A percentile compares a stretch with the other conserved stretches of the same genome.
phyloP scores from a whole-genome alignment of 306 rosid species.

The Carpinus fangiana region DNA sequence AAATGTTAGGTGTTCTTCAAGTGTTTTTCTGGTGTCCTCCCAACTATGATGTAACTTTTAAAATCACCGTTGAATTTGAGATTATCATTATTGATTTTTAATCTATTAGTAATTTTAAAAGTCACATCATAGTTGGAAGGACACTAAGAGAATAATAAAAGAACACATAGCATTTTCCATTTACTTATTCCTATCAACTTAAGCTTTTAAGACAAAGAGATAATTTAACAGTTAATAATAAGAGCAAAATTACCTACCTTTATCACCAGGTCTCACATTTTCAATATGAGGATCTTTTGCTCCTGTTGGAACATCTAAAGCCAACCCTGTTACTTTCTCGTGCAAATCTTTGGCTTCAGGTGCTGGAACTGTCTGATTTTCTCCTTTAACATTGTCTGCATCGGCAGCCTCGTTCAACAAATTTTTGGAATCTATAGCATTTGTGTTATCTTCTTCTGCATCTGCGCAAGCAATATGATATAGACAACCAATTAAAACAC shows the following conservation, averaged over 20 bases:
- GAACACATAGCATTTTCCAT: no score
- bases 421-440: constrained; percentile 38
- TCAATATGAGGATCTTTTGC: constrained; percentile 8
- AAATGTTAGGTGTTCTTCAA: no score
- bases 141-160: no score
- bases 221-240: background rate
- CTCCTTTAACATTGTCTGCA: constrained; percentile 31
- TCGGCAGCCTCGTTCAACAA: constrained; percentile 25
- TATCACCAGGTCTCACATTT: constrained; percentile 19
- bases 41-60: no score
- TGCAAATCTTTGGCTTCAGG: constrained; percentile 30
- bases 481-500: constrained; percentile 1
- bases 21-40: no score
- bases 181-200: no score
- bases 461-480: constrained; percentile 6
- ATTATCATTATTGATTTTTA: no score
- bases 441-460: constrained; percentile 60
- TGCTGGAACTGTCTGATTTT: constrained; percentile 30
- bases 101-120: no score
- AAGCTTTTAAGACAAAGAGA: no score
- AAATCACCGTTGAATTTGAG: no score
- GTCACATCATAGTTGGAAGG: no score
- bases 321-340: constrained; percentile 25
- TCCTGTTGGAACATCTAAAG: constrained; percentile 29
- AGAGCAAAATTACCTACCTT: constrained; percentile 17